Base-by-base conservation (phyloP, 805 yeast genomes). In the Priceomyces melissophilus region DNA sequence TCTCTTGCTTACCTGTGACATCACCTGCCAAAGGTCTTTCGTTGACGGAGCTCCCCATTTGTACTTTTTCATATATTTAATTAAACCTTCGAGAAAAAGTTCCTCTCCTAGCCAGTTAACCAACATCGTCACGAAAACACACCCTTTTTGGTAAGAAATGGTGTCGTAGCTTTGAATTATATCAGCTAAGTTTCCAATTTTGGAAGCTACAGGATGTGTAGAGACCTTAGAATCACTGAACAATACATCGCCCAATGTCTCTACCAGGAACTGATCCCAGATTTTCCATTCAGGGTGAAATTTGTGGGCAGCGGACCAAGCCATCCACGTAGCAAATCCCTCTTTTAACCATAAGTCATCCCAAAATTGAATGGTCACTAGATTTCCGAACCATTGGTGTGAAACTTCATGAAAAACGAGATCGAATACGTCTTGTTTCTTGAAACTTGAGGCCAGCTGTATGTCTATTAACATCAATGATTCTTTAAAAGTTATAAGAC, bases 351-450 rank as follows among this genome's bases (percentile, higher is more conserved):
- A 36, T 14, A 26, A 23, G 16, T 30, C 34, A 26, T 36, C 39
- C 39, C 39, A 36, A 10, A 14, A 26, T 23, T 36, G n/a, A 14
- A 36, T 10, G 13, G 35, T 26, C 5, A 36, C 39, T 10, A 36
- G 17, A 28, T 36, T 36, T n/a, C 39, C 39, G 13, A 36, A 36
- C 39, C 39, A 36, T 27, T 36, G 39, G 10, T 36, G 39, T 10
- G 39, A 3, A 11, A 36, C 16, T 36, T 36, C 39, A 28, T 36
- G 39, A 15, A 36, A 36, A 12, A 36, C n/a, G 17, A 34, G 27
- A 14, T 23, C 39, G 6, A 34, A 32, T 10, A 36, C 10, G n/a
- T 36, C 35, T 15, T 26, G 25, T 7, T 20, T 20, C 7, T 20
- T 20, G 25, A 20, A 20, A 20, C 25, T 20, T 20, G 25, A 20